These are phyloP conservation scores for Boletus rex-veris DNA, from an alignment of 768 basidiomycete genomes.

Conservation along the genomic window DNA sequence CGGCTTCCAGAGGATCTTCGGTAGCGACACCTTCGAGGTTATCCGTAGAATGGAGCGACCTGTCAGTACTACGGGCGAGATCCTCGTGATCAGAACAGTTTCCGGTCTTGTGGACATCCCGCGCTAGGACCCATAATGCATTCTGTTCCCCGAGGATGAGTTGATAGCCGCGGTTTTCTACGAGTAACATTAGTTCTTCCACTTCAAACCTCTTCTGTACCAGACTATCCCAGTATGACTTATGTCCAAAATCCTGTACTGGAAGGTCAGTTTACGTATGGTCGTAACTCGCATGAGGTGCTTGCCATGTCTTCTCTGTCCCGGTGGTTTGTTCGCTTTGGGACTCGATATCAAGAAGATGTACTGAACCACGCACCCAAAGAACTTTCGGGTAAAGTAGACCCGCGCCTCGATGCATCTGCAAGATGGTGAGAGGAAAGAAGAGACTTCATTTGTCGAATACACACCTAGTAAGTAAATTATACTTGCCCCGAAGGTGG, in stretches of 20 bases:
- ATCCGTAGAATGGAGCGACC: conserved; percentile 10
- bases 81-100: conserved; percentile 24
- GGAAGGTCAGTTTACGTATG: background rate
- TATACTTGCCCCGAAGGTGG: conserved; percentile 32
- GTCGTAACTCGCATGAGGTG: background rate
- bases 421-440: background rate
- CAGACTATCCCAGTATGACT: conserved; percentile 35
- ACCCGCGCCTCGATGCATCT: conserved; percentile 39
- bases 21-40: background rate
- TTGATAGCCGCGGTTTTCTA: conserved; percentile 35
- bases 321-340: background rate
- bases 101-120: conserved; percentile 10
- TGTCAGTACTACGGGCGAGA: background rate
- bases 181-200: conserved; percentile 28
- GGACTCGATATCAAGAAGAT: background rate
- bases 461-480: conserved; percentile 32
- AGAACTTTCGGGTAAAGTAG: conserved; percentile 39
- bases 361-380: conserved; percentile 30
- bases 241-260: conserved; percentile 40
- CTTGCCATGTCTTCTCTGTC: conserved; percentile 25
- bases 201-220: conserved; percentile 31
- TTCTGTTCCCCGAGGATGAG: conserved; percentile 34
- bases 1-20: conserved; percentile 34
- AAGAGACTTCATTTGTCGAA: background rate
- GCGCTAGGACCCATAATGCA: conserved; percentile 37